Evolutionary conservation across 2,329 filamentous ascomycete genomes (phyloP).

Genomic region (Aspergillus hiratsukae): DNA sequence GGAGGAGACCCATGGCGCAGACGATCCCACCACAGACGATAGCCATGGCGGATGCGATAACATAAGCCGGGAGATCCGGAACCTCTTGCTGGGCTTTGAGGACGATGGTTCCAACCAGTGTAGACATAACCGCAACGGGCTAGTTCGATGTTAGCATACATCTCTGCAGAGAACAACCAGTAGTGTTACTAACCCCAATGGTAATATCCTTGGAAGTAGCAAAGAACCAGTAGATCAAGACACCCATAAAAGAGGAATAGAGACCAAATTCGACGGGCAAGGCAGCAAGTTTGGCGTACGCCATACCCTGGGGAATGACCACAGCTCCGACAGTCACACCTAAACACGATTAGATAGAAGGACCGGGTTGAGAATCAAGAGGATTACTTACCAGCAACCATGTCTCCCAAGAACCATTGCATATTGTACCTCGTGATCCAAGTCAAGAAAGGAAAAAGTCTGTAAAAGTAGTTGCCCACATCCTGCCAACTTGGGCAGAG

Average conservation of each 20-base stretch:
- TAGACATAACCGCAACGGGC: slow-evolving; percentile 95
- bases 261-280: slow-evolving; percentile 80
- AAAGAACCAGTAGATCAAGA: slow-evolving; percentile 94
- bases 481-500: slow-evolving; percentile 57
- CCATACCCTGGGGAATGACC: slow-evolving; percentile 96
- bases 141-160: slow-evolving; percentile 30
- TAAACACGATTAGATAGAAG: slow-evolving; percentile 22
- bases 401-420: slow-evolving; percentile 82
- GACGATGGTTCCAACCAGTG: slow-evolving; percentile 79
- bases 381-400: slow-evolving; percentile 68
- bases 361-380: neutral
- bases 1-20: slow-evolving; percentile 69
- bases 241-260: slow-evolving; percentile 94
- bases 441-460: slow-evolving; percentile 79
- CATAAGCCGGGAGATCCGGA: slow-evolving; percentile 54
- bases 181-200: slow-evolving; percentile 65
- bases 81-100: slow-evolving; percentile 54
- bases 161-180: neutral
- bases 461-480: slow-evolving; percentile 58
- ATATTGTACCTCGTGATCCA: slow-evolving; percentile 89
- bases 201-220: slow-evolving; percentile 98
- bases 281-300: slow-evolving; percentile 79
- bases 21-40: slow-evolving; percentile 76
- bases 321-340: slow-evolving; percentile 69
- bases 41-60: slow-evolving; percentile 73